Evolutionary conservation across 2,329 filamentous ascomycete species (phyloP).

Genomic region (Aspergillus intermedius): DNA sequence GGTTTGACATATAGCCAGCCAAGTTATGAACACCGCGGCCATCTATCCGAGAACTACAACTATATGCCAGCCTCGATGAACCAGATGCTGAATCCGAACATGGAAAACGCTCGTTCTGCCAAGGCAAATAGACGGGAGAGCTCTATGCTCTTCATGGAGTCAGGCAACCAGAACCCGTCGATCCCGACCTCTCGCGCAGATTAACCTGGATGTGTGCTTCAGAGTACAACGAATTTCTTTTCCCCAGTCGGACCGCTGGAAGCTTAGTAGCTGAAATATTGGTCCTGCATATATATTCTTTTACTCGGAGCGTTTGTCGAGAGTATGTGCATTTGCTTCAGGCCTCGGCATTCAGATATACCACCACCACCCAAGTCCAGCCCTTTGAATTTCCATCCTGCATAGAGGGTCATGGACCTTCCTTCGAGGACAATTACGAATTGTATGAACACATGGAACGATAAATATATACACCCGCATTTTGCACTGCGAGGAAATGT

Average conservation of each 20-base stretch:
- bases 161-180: slow-evolving; percentile 23
- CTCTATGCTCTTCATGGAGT: slow-evolving; percentile 42
- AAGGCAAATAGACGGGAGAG: slow-evolving; percentile 45
- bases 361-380: no score
- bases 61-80: slow-evolving; percentile 27
- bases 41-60: slow-evolving; percentile 23
- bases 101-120: slow-evolving; percentile 28
- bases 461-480: slow-evolving; percentile 15
- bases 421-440: slow-evolving; percentile 18
- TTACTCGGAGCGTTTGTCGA: no score
- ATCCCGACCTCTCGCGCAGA: slow-evolving; percentile 17
- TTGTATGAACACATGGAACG: slow-evolving; percentile 23
- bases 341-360: no score
- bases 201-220: not conserved
- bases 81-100: slow-evolving; percentile 35
- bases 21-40: slow-evolving; percentile 38
- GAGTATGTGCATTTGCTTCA: no score
- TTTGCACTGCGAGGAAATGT: slow-evolving; percentile 13
- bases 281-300: no score
- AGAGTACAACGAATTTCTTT: not conserved
- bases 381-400: no score
- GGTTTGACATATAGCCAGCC: slow-evolving; percentile 48
- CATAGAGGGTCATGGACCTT: no score
- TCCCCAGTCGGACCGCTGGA: not conserved
- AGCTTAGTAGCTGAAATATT: no score